Evolutionary conservation across 345 rosid species (phyloP).

Genomic region (Eucalyptus melliodora): DNA sequence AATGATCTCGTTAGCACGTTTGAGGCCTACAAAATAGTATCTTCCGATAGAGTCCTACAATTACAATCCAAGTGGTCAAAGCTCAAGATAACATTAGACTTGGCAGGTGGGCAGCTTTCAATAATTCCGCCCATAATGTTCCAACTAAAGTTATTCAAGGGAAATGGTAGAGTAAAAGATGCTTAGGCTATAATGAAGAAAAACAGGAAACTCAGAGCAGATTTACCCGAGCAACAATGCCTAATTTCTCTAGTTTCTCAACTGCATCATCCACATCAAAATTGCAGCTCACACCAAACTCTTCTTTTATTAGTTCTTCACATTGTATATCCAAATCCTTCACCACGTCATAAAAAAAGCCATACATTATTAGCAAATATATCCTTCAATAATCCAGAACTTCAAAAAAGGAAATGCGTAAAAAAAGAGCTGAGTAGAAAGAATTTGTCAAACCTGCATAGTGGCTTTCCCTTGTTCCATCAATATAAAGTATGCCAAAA

Average conservation of each 20-base stretch:
- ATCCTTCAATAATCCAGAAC: not conserved
- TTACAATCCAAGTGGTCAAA: not conserved
- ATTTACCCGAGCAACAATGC: slow-evolving; percentile 67
- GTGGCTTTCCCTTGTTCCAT: slow-evolving; percentile 99
- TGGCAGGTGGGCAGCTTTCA: not conserved
- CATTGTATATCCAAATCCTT: slow-evolving; percentile 80
- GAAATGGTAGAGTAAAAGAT: not conserved
- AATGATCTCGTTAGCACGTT: slow-evolving; percentile 78
- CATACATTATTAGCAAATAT: not conserved
- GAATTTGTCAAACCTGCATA: slow-evolving; percentile 31
- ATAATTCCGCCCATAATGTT: not conserved
- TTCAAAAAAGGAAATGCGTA: not conserved
- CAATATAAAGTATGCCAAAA: slow-evolving; percentile 75
- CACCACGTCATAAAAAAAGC: not conserved
- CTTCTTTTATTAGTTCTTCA: slow-evolving; percentile 76
- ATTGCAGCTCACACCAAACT: slow-evolving; percentile 72
- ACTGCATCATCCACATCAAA: slow-evolving; percentile 96
- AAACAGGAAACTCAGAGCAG: not conserved
- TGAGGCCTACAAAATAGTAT: slow-evolving; percentile 60
- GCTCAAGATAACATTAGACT: not conserved
- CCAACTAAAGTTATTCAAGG: not conserved
- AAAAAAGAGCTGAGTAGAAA: not conserved
- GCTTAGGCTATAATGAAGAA: not conserved
- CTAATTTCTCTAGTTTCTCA: slow-evolving; percentile 71
- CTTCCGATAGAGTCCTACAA: slow-evolving; percentile 77